phyloP scores from a whole-genome alignment of 768 basidiomycete species.

The Podaxis mareebaensis region DNA sequence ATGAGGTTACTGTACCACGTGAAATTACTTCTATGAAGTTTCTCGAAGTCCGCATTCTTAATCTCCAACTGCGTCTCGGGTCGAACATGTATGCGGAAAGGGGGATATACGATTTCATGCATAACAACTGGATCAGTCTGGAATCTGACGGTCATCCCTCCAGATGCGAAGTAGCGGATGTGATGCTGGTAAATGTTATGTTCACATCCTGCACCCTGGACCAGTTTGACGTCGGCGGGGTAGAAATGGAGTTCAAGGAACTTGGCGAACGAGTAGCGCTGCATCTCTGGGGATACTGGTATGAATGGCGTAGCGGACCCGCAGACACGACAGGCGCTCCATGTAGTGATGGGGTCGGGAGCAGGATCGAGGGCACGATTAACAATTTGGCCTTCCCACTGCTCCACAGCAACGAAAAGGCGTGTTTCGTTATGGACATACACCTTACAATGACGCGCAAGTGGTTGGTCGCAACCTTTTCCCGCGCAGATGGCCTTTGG shows the following conservation, averaged over 20 bases:
- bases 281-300: slow-evolving; percentile 88
- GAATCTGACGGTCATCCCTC: slow-evolving; percentile 85
- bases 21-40: slow-evolving; percentile 68
- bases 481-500: slow-evolving; percentile 78
- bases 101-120: slow-evolving; percentile 88
- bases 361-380: slow-evolving; percentile 54
- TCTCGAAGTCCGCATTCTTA: slow-evolving; percentile 89
- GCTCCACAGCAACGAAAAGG: slow-evolving; percentile 84
- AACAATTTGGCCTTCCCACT: slow-evolving; percentile 80
- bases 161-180: slow-evolving; percentile 84
- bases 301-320: slow-evolving; percentile 84
- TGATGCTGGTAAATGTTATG: slow-evolving; percentile 96
- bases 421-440: slow-evolving; percentile 88
- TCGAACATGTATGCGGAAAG: slow-evolving; percentile 80
- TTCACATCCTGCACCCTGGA: slow-evolving; percentile 87
- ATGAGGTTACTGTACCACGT: slow-evolving; percentile 76
- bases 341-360: slow-evolving; percentile 84
- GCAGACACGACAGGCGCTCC: slow-evolving; percentile 84
- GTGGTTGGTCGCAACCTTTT: slow-evolving; percentile 81
- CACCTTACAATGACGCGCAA: slow-evolving; percentile 84
- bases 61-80: slow-evolving; percentile 87
- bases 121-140: slow-evolving; percentile 81
- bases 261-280: slow-evolving; percentile 92
- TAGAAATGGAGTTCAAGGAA: slow-evolving; percentile 97
- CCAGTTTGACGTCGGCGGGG: slow-evolving; percentile 79